Evolutionary conservation across 352 stramenopile species (phyloP).

Genomic region (Saprolegnia parasitica): DNA sequence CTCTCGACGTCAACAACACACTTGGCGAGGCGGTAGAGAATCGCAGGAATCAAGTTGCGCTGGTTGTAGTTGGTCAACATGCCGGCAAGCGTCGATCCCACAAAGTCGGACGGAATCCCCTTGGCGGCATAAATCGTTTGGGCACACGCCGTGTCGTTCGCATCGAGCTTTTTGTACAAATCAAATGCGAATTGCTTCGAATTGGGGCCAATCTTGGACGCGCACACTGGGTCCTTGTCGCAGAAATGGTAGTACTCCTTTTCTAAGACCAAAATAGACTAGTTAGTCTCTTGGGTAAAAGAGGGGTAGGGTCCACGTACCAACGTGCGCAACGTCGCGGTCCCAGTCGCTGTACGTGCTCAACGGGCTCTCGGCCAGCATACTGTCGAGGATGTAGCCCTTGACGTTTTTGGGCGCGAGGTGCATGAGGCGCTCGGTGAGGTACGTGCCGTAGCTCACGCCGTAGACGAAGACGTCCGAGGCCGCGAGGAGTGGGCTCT

Average conservation of each 20-base stretch:
- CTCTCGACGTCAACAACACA: no score
- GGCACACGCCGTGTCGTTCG: not conserved
- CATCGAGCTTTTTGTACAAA: constrained; percentile 5
- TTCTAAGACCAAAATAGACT: constrained; percentile 36
- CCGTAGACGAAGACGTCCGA: constrained; percentile 45
- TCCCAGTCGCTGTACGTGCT: constrained; percentile 28
- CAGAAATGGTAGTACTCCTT: constrained; percentile 37
- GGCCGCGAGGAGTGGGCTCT: not conserved
- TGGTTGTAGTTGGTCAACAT: constrained; percentile 2
- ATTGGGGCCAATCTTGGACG: constrained; percentile 15
- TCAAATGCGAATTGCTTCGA: not conserved
- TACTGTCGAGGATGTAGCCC: constrained; percentile 50
- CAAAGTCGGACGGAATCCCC: not conserved
- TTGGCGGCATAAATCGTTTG: not conserved
- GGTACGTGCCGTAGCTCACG: constrained; percentile 51
- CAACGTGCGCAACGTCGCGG: not conserved
- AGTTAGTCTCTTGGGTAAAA: no score
- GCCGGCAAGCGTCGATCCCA: not conserved
- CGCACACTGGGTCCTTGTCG: constrained; percentile 14
- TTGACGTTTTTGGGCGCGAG: constrained; percentile 36
- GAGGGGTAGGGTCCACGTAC: no score
- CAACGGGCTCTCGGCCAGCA: constrained; percentile 28
- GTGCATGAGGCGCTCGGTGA: constrained; percentile 53
- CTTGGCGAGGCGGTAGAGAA: constrained; percentile 8
- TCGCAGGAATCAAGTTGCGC: constrained; percentile 18